Conservation (phyloP, 768 basidiomycete genomes). For the Ramaria rubella region DNA sequence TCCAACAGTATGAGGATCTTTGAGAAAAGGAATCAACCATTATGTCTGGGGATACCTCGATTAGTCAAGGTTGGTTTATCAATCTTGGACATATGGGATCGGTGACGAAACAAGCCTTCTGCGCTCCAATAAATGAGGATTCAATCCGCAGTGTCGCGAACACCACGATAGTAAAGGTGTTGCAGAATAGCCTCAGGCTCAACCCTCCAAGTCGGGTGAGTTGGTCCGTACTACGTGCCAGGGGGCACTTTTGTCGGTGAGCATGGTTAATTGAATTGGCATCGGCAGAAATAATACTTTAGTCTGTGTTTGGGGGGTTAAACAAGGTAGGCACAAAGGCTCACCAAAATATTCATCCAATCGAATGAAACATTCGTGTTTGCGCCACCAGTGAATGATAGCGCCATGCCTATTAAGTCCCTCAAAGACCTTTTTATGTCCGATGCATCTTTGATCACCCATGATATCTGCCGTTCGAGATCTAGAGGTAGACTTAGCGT, state of each 20-base stretch:
- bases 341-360: constrained; percentile 18
- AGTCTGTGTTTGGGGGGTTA: not conserved
- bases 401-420: constrained; percentile 34
- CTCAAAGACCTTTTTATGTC: constrained; percentile 36
- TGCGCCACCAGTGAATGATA: constrained; percentile 30
- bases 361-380: constrained; percentile 35
- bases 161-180: not conserved
- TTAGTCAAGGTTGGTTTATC: constrained; percentile 33
- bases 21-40: constrained; percentile 36
- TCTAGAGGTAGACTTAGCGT: constrained; percentile 33
- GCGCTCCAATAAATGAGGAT: not conserved
- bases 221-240: not conserved
- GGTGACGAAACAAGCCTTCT: not conserved
- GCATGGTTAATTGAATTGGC: too few relatives aligned
- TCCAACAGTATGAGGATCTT: constrained; percentile 36
- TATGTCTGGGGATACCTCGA: constrained; percentile 38
- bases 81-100: constrained; percentile 15
- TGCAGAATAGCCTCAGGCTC: not conserved
- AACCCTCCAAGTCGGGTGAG: not conserved
- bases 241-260: too few relatives aligned
- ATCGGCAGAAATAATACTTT: not conserved
- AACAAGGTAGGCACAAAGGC: not conserved
- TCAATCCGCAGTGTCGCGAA: not conserved
- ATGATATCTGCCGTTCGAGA: constrained; percentile 31
- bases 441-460: constrained; percentile 35